Conservation (phyloP, 2,329 filamentous ascomycete species). For the Aspergillus tanneri region DNA sequence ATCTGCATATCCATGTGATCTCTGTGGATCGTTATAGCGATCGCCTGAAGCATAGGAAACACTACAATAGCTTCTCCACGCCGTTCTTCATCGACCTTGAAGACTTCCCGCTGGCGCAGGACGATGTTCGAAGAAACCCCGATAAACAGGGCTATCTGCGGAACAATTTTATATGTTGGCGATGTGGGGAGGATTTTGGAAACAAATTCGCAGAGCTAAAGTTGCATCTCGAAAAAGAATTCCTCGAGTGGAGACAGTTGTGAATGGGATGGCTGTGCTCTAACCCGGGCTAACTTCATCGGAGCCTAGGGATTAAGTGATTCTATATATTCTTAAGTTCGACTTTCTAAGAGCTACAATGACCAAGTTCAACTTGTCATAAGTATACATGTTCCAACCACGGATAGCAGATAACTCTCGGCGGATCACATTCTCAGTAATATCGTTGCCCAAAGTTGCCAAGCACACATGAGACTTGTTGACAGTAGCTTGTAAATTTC, state of each 20-base stretch:
- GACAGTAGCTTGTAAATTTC: conserved; percentile 11
- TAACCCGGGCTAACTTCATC: background rate
- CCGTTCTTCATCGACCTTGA: conserved; percentile 76
- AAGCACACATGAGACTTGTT: conserved; percentile 10
- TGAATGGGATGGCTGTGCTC: conserved; percentile 35
- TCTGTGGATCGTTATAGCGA: conserved; percentile 74
- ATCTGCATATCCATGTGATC: conserved; percentile 86
- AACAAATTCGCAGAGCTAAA: conserved; percentile 74
- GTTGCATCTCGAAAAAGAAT: conserved; percentile 71
- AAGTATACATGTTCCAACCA: conserved; percentile 26
- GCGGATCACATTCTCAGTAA: conserved; percentile 25
- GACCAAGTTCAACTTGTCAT: conserved; percentile 17
- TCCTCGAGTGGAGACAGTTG: conserved; percentile 69
- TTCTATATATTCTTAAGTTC: conserved; percentile 8
- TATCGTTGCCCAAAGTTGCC: conserved; percentile 12
- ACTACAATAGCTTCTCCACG: conserved; percentile 90
- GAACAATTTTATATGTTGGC: conserved; percentile 75
- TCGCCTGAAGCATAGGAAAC: conserved; percentile 73
- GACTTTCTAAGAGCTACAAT: conserved; percentile 15
- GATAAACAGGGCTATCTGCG: conserved; percentile 59
- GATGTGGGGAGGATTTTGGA: conserved; percentile 71
- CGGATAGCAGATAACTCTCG: conserved; percentile 16
- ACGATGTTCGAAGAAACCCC: conserved; percentile 63
- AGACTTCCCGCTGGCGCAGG: conserved; percentile 71
- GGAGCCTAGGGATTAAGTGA: conserved; percentile 4